Percentiles rank a stretch among this genome's conserved stretches.
phyloP scores from a whole-genome alignment of 345 rosid species.

The Lepidium aucheri region DNA sequence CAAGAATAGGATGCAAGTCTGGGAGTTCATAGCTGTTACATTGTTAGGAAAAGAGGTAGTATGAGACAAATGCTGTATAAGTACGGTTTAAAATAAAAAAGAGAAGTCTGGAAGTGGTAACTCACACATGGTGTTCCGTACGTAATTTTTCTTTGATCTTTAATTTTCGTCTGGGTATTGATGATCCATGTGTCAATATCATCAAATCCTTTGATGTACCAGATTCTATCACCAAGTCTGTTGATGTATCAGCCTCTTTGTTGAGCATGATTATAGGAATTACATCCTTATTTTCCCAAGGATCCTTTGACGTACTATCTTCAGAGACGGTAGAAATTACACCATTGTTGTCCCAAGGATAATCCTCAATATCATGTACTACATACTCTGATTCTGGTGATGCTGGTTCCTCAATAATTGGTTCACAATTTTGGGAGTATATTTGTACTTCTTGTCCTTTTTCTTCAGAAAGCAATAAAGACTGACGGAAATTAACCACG shows the following conservation, averaged over 20 bases:
- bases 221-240: slow-evolving; percentile 54
- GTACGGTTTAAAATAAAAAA: background rate
- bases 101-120: slow-evolving; percentile 3
- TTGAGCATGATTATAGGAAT: slow-evolving; percentile 50
- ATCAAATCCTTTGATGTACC: slow-evolving; percentile 65
- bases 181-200: slow-evolving; percentile 51
- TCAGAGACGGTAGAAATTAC: slow-evolving; percentile 43
- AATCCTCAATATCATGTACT: slow-evolving; percentile 61
- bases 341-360: slow-evolving; percentile 38
- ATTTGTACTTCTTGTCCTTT: background rate
- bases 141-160: slow-evolving; percentile 59
- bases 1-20: slow-evolving; percentile 65
- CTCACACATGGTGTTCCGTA: slow-evolving; percentile 92
- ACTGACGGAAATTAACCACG: slow-evolving; percentile 23
- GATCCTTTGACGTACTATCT: background rate
- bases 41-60: background rate
- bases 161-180: slow-evolving; percentile 57
- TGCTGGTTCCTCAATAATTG: slow-evolving; percentile 81
- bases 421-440: slow-evolving; percentile 31
- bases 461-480: slow-evolving; percentile 34
- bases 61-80: background rate
- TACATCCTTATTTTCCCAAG: slow-evolving; percentile 47
- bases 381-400: slow-evolving; percentile 44
- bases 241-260: slow-evolving; percentile 49
- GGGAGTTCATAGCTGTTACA: slow-evolving; percentile 80